A percentile compares a stretch with the other conserved stretches of the same genome.
Conservation (phyloP, 1,139 yeast genomes). For the Candida pseudocylindracea region DNA sequence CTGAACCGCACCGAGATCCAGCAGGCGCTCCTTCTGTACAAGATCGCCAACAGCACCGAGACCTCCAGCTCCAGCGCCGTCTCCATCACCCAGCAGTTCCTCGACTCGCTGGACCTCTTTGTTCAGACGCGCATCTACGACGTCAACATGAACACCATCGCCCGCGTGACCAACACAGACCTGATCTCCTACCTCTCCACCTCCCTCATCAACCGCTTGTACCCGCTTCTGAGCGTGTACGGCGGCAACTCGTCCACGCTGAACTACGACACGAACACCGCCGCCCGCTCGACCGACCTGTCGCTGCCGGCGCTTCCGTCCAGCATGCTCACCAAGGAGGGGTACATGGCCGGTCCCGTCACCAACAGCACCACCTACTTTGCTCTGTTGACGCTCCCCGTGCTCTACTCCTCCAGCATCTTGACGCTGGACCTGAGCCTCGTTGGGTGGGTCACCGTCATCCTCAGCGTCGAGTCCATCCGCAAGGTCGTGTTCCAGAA, state of each 20-base stretch:
- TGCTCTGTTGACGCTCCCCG: constrained; percentile 45
- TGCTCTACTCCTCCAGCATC: constrained; percentile 53
- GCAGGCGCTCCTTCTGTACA: constrained; percentile 31
- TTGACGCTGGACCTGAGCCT: constrained; percentile 32
- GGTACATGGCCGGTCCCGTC: background rate
- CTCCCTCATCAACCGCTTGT: constrained; percentile 16
- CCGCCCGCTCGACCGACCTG: too few species aligned
- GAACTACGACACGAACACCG: constrained; percentile 1
- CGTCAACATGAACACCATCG: constrained; percentile 17
- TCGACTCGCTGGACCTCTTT: constrained; percentile 39
- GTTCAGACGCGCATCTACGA: constrained; percentile 54
- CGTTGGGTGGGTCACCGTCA: constrained; percentile 51
- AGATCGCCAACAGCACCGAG: constrained; percentile 47
- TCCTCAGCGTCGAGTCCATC: constrained; percentile 34
- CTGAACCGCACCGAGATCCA: constrained; percentile 39
- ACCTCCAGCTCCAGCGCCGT: constrained; percentile 19
- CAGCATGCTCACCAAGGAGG: background rate
- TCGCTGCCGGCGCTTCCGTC: background rate
- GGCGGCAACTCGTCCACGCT: constrained; percentile 1
- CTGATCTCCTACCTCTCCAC: too few species aligned
- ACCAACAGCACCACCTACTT: constrained; percentile 11
- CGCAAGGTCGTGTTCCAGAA: constrained; percentile 4
- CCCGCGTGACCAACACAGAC: constrained; percentile 9
- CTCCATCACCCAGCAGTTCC: constrained; percentile 27
- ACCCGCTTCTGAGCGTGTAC: constrained; percentile 20